Conservation (phyloP, 169 alveolate genomes). For the Plasmodium cynomolgi region DNA sequence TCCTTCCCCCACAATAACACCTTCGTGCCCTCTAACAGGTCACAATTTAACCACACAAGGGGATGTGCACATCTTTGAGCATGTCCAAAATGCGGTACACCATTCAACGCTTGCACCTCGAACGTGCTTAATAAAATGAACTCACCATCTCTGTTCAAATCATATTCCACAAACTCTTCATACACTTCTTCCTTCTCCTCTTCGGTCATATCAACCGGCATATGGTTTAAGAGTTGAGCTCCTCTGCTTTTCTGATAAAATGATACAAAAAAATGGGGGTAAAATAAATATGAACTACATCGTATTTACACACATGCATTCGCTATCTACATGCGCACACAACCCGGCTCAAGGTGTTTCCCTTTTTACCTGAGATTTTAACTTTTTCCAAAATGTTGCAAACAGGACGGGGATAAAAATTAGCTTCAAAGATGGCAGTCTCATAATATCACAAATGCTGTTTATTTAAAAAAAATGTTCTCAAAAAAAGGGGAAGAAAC, state of each 20-base stretch:
- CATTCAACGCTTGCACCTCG: background rate
- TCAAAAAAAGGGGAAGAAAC: background rate
- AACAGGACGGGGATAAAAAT: background rate
- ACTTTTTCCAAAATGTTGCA: slow-evolving; percentile 13
- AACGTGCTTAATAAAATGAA: background rate
- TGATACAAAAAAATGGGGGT: background rate
- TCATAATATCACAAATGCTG: background rate
- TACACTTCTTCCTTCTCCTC: slow-evolving; percentile 36
- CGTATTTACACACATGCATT: background rate
- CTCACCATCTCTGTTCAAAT: slow-evolving; percentile 71
- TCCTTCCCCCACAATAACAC: background rate
- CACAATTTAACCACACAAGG: background rate
- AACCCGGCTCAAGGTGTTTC: background rate
- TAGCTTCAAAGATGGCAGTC: background rate
- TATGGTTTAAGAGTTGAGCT: background rate
- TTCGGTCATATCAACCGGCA: slow-evolving; percentile 2
- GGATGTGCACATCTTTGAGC: background rate
- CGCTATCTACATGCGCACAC: background rate
- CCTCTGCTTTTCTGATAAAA: background rate
- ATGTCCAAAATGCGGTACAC: background rate
- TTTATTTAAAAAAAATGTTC: background rate
- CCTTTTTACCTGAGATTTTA: slow-evolving; percentile 46
- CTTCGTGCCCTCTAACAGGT: background rate
- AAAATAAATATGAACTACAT: background rate
- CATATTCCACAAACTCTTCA: slow-evolving; percentile 55